phyloP scores from a whole-genome alignment of 768 basidiomycete species.

The Boletus sp. region DNA sequence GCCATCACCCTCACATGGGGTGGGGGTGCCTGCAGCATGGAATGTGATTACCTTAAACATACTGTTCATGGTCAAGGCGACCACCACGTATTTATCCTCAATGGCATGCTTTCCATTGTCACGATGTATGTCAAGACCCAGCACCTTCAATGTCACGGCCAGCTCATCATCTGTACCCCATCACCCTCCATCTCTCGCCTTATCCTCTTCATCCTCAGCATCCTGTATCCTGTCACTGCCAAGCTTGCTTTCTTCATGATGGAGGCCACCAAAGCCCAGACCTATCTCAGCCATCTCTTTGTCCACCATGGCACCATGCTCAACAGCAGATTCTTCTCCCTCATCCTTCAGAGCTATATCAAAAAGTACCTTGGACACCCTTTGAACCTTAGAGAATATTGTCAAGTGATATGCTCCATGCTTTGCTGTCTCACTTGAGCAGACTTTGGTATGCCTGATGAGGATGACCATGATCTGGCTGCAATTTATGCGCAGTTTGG shows the following conservation, averaged over 20 bases:
- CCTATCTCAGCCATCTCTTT: not conserved
- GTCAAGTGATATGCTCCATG: no score
- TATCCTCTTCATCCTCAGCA: not conserved
- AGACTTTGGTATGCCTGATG: no score
- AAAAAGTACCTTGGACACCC: no score
- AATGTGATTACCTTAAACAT: slow-evolving; percentile 12
- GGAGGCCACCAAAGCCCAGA: not conserved
- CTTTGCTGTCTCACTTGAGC: no score
- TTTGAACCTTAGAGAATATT: no score
- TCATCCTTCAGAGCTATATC: not conserved
- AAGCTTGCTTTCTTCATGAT: not conserved
- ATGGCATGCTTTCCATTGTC: slow-evolving; percentile 10
- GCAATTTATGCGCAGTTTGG: no score
- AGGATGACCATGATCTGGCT: no score
- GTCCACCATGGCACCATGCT: not conserved
- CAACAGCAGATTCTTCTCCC: not conserved
- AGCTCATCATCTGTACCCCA: slow-evolving; percentile 9
- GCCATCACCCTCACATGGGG: slow-evolving; percentile 15
- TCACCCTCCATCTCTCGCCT: not conserved
- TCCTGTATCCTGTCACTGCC: not conserved
- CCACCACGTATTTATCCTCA: slow-evolving; percentile 13
- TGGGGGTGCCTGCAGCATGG: slow-evolving; percentile 13
- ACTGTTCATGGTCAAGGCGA: not conserved
- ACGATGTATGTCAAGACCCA: slow-evolving; percentile 16
- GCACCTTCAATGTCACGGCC: slow-evolving; percentile 2